These are phyloP conservation scores for Pseudogymnoascus sp. DNA, from an alignment of 2,329 filamentous ascomycete species.

Conservation along the genomic window DNA sequence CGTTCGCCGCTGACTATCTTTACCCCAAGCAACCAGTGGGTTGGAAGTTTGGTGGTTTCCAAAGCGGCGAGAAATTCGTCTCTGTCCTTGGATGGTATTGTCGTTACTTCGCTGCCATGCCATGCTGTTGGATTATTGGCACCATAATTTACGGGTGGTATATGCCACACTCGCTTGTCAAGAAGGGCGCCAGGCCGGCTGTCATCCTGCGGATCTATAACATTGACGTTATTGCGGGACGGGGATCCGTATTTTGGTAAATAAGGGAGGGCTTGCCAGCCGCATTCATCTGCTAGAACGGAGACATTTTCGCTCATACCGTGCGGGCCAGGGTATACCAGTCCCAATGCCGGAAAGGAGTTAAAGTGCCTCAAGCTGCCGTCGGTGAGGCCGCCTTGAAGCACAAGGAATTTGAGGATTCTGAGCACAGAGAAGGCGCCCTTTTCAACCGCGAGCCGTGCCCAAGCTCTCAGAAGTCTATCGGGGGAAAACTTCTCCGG, in stretches of 20 bases:
- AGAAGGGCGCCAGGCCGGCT: not conserved
- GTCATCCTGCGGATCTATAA: not conserved
- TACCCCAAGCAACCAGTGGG: not conserved
- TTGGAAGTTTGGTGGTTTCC: not conserved
- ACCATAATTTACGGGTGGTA: not conserved
- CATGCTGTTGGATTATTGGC: not conserved
- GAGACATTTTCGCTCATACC: conserved; percentile 12
- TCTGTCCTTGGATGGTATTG: not conserved
- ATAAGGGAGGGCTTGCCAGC: conserved; percentile 19
- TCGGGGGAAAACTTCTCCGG: conserved; percentile 14
- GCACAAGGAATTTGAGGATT: conserved; percentile 26
- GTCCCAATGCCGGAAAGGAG: conserved; percentile 23
- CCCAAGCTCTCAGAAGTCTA: conserved; percentile 27
- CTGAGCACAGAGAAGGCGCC: conserved; percentile 25
- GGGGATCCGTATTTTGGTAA: not conserved
- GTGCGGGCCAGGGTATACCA: not conserved
- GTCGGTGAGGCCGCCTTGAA: conserved; percentile 21
- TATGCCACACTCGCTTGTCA: not conserved
- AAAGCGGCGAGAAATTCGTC: not conserved
- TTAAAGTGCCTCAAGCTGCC: conserved; percentile 25
- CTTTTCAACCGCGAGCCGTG: conserved; percentile 19
- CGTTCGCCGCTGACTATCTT: not conserved
- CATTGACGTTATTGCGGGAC: not conserved
- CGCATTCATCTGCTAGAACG: conserved; percentile 14
- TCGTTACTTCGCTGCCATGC: not conserved